Evolutionary conservation across 2,329 filamentous ascomycete genomes (phyloP).

Genomic region (Coniella lustricola): DNA sequence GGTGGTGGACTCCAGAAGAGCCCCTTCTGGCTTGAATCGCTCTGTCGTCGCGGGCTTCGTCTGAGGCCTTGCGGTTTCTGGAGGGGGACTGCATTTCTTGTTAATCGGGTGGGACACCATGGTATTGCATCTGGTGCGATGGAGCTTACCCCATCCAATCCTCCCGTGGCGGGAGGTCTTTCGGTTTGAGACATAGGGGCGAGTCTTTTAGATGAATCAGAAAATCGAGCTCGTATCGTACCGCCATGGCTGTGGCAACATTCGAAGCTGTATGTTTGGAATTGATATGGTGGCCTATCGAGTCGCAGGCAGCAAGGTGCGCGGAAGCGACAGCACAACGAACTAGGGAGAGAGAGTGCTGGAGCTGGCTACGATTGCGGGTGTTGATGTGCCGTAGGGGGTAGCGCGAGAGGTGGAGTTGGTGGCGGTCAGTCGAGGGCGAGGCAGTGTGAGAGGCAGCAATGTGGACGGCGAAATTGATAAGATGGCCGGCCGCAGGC

Average conservation of each 20-base stretch:
- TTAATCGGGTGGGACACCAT: constrained; percentile 6
- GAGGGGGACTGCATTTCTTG: constrained; percentile 32
- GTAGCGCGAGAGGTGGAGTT: constrained; percentile 6
- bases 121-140: not conserved
- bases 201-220: constrained; percentile 72
- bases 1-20: constrained; percentile 41
- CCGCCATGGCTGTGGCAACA: constrained; percentile 34
- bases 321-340: not conserved
- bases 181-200: constrained; percentile 74
- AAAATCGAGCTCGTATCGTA: constrained; percentile 69
- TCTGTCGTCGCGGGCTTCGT: constrained; percentile 38
- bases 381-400: constrained; percentile 1
- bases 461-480: not conserved
- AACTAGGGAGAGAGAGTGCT: not conserved
- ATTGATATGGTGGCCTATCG: not conserved
- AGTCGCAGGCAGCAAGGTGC: constrained; percentile 1
- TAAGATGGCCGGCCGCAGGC: not conserved
- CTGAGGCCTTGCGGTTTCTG: constrained; percentile 39
- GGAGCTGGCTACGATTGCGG: not conserved
- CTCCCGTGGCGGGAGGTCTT: constrained; percentile 72
- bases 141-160: constrained; percentile 90
- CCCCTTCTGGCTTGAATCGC: constrained; percentile 35
- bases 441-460: not conserved
- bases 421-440: constrained; percentile 4
- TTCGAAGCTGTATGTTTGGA: constrained; percentile 1